Conservation (phyloP, 1,284 basidiomycete genomes). For the Leccinum pachyderme region DNA sequence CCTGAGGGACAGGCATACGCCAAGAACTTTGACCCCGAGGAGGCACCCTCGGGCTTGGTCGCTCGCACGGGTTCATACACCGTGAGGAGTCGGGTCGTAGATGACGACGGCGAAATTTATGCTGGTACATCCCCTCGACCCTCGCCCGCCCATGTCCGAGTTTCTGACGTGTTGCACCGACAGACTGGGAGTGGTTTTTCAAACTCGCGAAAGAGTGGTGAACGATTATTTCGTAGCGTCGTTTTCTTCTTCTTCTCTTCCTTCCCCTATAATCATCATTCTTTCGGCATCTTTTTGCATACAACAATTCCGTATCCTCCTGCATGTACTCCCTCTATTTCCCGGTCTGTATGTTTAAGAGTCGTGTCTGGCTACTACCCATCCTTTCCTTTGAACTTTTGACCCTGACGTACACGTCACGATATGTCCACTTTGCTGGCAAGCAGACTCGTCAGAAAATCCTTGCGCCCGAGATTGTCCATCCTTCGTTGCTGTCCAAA, state of each 20-base stretch:
- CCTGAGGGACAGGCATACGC: constrained; percentile 57
- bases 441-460: constrained; percentile 2
- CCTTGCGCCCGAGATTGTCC: constrained; percentile 1
- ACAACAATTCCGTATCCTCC: constrained; percentile 19
- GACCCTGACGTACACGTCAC: neutral
- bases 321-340: constrained; percentile 29
- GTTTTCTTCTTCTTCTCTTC: constrained; percentile 1
- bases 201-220: constrained; percentile 83
- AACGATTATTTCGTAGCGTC: constrained; percentile 14
- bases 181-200: constrained; percentile 82
- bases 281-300: constrained; percentile 29
- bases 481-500: neutral
- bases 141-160: neutral
- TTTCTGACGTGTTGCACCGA: constrained; percentile 8
- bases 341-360: constrained; percentile 23
- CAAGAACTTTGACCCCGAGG: constrained; percentile 75
- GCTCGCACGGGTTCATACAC: constrained; percentile 76
- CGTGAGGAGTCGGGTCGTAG: constrained; percentile 77
- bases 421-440: constrained; percentile 19
- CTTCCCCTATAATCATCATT: constrained; percentile 18
- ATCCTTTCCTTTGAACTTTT: neutral
- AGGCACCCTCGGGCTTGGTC: constrained; percentile 79
- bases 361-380: constrained; percentile 13
- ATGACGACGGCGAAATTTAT: constrained; percentile 78
- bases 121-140: constrained; percentile 53